Base-by-base conservation (phyloP, 177 flowering plant species). In the Telopea speciosissima region DNA sequence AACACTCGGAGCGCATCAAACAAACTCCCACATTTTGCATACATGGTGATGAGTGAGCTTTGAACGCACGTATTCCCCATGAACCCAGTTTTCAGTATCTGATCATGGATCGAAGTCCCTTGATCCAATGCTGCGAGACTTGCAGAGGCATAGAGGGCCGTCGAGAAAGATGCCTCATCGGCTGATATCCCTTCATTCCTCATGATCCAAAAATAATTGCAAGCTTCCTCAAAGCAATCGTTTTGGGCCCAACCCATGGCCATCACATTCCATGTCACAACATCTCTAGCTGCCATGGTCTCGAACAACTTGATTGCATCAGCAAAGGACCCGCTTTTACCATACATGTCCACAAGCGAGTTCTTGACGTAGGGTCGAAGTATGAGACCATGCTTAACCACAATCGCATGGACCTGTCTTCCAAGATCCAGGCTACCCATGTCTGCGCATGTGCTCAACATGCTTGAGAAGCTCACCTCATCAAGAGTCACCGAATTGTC, bases 21-120 rank as follows among this genome's bases (percentile, higher is more conserved):
- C 81, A 90, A 70, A 73, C 84, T 79, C 65, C 93, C 93, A 71
- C 90, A 85, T 78, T 84, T 91, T 25, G 86, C 83, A 68, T 89
- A 87, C 94, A 88, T 86, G 6, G 83, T 82, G 66, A 89, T 75
- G 79, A 89, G 73, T 3, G 94, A 80, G 72, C 85, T 82, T 3
- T 78, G 25, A 19, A 89, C 75, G 62, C 77, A 77, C 0, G 58
- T 36, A 75, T 83, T 81, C n/a, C 24, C 66, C 16, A 22, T 61
- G 72, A 81, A 82, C n/a, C 93, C 96, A n/a, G 68, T 54, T 74
- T 84, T 88, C 36, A 88, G 70, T 61, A 89, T 76, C 62, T 83
- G 86, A 74, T 70, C 74, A 77, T 89, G 89, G 54, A 86, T 72
- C 71, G 71, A 68, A 62, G 75, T 26, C 13, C 92, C 88, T 72